Evolutionary conservation across 805 yeast genomes (phyloP), one percentile per base, ranked within the genome.

Genomic region (Lipomyces yamadae): DNA sequence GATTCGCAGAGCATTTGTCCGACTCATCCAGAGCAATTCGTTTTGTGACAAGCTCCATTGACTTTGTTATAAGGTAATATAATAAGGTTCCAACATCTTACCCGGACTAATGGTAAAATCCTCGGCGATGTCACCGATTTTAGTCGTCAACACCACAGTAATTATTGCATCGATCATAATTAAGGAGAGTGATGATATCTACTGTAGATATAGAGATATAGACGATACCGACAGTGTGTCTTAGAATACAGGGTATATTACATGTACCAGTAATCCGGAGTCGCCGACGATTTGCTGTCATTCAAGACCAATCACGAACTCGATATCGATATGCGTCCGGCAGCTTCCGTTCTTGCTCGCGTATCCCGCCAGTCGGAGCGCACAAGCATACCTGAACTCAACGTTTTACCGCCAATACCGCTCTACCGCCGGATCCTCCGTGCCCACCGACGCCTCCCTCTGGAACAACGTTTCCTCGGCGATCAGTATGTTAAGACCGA

Each of bases 401-500:
- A 70, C 55, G 62, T 95, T 35, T 77, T 92, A 10, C 97, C 97
- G 5, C 99, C 99, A 0, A 77, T 93, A 32, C 82, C 83, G 50
- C 83, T 95, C 42, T 95, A 91, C 79, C 82, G 91, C 63, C 84
- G 88, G n/a, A 87, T 95, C 52, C 81, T 95, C 63, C 82, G 98
- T 63, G 93, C 97, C 0, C 98, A 95, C 78, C 78, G 81, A 71
- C 81, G 76, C 57, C 82, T 95, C n/a, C 91, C 93, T 0, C 77
- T 79, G 2, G 86, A 86, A 59, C 89, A 89, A 68, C 83, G 96
- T 65, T 83, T 86, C 61, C 81, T 95, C 30, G 99, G 99, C 3
- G 97, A 95, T 77, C 83, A 86, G 71, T 95, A 95, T 76, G 97
- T 94, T 61, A 90, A 87, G 75, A 85, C 88, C 45, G 99, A 95